Conservation (phyloP, 2,329 filamentous ascomycete genomes). For the Uncinocarpus reesii region DNA sequence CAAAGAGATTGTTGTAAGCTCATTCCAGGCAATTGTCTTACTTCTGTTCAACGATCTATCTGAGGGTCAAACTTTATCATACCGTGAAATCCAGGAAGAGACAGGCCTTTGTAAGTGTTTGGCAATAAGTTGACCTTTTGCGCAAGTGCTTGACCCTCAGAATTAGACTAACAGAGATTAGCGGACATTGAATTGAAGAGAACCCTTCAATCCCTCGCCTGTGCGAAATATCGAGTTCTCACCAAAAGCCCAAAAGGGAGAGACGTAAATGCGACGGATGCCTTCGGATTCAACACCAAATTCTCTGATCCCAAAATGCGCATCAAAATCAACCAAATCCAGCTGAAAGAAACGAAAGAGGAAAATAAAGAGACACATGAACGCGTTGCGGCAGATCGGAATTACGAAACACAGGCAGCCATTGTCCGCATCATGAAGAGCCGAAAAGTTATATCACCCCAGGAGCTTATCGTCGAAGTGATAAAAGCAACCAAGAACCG, state of each 20-base stretch:
- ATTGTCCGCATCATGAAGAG: conserved; percentile 97
- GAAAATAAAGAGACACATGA: conserved; percentile 94
- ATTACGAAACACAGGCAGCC: conserved; percentile 93
- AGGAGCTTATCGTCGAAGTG: conserved; percentile 81
- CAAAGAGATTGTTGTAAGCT: conserved; percentile 84
- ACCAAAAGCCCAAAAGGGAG: conserved; percentile 74
- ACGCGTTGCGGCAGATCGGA: conserved; percentile 74
- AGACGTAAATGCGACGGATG: conserved; percentile 68
- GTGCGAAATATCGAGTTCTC: conserved; percentile 75
- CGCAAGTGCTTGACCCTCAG: not conserved
- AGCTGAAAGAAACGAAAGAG: conserved; percentile 87
- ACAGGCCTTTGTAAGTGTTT: conserved; percentile 56
- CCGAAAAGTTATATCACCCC: conserved; percentile 73
- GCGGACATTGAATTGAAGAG: conserved; percentile 69
- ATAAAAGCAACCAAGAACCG: conserved; percentile 81
- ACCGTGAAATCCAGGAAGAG: conserved; percentile 61
- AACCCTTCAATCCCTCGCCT: conserved; percentile 89
- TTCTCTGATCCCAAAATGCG: conserved; percentile 77
- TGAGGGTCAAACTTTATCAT: conserved; percentile 56
- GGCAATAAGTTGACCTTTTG: not conserved
- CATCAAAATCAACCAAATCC: conserved; percentile 98
- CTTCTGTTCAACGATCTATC: conserved; percentile 73
- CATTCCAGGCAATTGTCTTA: conserved; percentile 83
- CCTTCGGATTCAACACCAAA: conserved; percentile 66
- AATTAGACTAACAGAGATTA: conserved; percentile 21